Conservation (phyloP, 2,329 filamentous ascomycete species). For the Penicillium sp. region DNA sequence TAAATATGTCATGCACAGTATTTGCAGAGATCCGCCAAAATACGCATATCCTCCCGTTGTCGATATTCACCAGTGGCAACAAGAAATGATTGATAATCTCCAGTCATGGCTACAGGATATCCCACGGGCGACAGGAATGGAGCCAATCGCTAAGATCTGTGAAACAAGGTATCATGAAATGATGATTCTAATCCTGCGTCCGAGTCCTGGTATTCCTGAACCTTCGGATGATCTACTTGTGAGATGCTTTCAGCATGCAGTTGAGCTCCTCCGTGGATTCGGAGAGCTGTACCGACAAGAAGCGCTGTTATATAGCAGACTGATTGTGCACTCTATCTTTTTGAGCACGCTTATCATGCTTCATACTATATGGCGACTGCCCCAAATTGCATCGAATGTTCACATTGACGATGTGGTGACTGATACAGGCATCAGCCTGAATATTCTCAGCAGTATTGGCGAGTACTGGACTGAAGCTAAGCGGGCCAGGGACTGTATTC, state of each 20-base stretch:
- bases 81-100: constrained; percentile 45
- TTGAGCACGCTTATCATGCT: constrained; percentile 56
- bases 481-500: constrained; percentile 35
- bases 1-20: constrained; percentile 61
- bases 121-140: constrained; percentile 27
- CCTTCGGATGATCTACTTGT: constrained; percentile 48
- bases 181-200: constrained; percentile 55
- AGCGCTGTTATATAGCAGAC: constrained; percentile 53
- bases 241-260: constrained; percentile 51
- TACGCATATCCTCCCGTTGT: constrained; percentile 56
- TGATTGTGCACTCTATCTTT: constrained; percentile 55
- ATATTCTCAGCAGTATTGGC: constrained; percentile 55
- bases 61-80: constrained; percentile 54
- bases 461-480: constrained; percentile 58
- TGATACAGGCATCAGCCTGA: constrained; percentile 49
- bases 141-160: constrained; percentile 37
- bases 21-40: constrained; percentile 51
- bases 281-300: constrained; percentile 52
- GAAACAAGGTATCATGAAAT: constrained; percentile 54
- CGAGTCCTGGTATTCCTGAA: constrained; percentile 57
- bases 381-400: constrained; percentile 44
- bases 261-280: constrained; percentile 47
- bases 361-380: constrained; percentile 55
- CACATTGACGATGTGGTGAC: constrained; percentile 47
- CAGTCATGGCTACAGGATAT: constrained; percentile 47